Evolutionary conservation across 331 rosid species (phyloP).

Genomic region (Telfairia occidentalis): DNA sequence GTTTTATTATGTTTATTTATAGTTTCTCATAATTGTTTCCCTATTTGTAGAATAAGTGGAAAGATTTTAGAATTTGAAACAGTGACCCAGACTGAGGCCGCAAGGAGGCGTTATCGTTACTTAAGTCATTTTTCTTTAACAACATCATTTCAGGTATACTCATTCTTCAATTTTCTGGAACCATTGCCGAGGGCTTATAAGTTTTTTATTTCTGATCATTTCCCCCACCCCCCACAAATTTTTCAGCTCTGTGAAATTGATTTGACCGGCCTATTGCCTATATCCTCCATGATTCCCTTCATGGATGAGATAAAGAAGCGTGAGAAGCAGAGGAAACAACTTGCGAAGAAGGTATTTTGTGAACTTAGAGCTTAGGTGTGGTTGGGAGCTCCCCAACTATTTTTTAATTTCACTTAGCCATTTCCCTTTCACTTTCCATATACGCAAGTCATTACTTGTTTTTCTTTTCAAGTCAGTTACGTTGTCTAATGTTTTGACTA

Average conservation of each 20-base stretch:
- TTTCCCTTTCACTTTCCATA: not conserved
- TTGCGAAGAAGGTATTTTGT: conserved; percentile 56
- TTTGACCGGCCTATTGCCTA: conserved; percentile 55
- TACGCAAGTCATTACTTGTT: not conserved
- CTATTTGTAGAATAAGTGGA: conserved; percentile 62
- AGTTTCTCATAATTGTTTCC: not conserved
- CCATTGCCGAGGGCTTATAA: not conserved
- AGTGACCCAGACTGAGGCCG: conserved; percentile 74
- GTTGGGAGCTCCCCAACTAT: not conserved
- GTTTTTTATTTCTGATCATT: conserved; percentile 8
- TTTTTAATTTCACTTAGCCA: not conserved
- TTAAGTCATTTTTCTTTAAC: conserved; percentile 89
- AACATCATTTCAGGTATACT: conserved; percentile 62
- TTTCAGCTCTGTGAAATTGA: conserved; percentile 90
- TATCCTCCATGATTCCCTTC: conserved; percentile 61
- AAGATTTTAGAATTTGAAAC: conserved; percentile 73
- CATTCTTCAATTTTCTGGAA: not conserved
- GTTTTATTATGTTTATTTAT: not conserved
- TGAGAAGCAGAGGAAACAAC: conserved; percentile 66
- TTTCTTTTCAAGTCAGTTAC: not conserved
- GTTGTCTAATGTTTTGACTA: not conserved
- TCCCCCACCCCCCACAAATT: not conserved
- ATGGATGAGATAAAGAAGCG: conserved; percentile 86
- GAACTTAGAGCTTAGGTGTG: not conserved
- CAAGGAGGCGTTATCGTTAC: conserved; percentile 75